Base-by-base conservation (phyloP, 2,329 filamentous ascomycete species). In the Nothopassalora personata region DNA sequence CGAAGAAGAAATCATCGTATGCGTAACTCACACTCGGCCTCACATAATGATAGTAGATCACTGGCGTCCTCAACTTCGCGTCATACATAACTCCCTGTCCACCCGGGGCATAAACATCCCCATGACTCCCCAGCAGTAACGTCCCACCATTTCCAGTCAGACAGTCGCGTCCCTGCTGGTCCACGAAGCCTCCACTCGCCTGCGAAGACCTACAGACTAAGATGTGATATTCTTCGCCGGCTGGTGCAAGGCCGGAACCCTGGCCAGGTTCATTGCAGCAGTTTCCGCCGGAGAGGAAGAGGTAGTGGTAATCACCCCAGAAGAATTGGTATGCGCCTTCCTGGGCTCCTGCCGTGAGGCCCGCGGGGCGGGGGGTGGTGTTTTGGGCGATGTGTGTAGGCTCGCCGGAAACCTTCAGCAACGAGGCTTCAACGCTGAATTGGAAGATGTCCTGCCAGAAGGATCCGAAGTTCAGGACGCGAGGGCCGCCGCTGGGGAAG, bases 381-480 rank as follows among this genome's bases (percentile, higher is more conserved):
- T 85, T 78, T 70, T 80, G 85, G 1, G 80, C 79, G 52, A 87
- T 73, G 56, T 85, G 79, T 53, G 76, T 73, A 3, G 68, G 34
- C 0, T 77, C 70, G 9, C 45, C 23, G 5, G 54, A 23, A 33
- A 64, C 62, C 68, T 47, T 63, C 19, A 67, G 59, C 5, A 64
- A 62, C 1, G 63, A 61, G 45, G 60, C 45, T 23, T 53, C 69
- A 68, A 88, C 79, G 43, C 76, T 70, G 1, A 83, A 81, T 68
- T 84, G 82, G 74, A 83, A 87, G 61, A 89, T 79, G 67, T 85
- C 81, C 4, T 75, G 71, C 85, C 86, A 90, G 78, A 87, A 90
- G 13, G 84, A 87, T n/a, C 57, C 57, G 53, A 59, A 59, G 27
- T 34, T 33, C 34, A 51, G 23, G 83, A 75, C 30, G 3, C 51